Base-by-base conservation (phyloP, 148 eudicot species). In the Rhododendron ovatum region DNA sequence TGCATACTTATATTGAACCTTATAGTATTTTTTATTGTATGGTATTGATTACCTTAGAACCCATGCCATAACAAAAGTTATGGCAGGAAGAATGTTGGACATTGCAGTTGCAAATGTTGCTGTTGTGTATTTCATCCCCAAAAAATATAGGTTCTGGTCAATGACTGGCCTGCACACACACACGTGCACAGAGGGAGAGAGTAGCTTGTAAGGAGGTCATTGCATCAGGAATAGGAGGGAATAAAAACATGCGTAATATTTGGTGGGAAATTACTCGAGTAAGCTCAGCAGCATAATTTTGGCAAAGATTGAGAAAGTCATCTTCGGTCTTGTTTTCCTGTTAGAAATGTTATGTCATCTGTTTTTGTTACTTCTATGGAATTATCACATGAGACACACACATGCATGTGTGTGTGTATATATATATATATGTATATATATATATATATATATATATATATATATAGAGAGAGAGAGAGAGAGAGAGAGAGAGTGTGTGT, bases 41-140 rank as follows among this genome's bases (percentile, higher is more conserved):
- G 28, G 63, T 33, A 53, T 43, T 43, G 14, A 59, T 83, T 85
- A 93, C 99, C 96, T 92, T 63, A 92, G 85, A n/a, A 91, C 82
- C 86, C 93, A 93, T 43, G 99, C 99, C 94, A 96, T 92, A 20
- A 96, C 79, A 86, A 96, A 95, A 12, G 99, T 96, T 81, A 96
- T 92, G 26, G 98, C 98, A 0, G 99, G 99, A 85, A 96, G 93
- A 84, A 96, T 86, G 81, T 96, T 96, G 41, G 84, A 87, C 95
- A 95, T 94, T 5, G 99, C 90, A 35, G 95, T 92, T 45, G 99
- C 96, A 87, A 96, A 95, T 14, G 99, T 95, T 76, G 99, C 97
- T 7, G 96, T 91, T 5, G 99, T 96, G 90, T 90, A 85, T 86
- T 94, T 96, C 99, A 96, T 89, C 86, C 98, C 99, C 89, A 94